Percentiles rank a stretch among this genome's conserved stretches.
Conservation (phyloP, 208 protist species). For the Trichomonas gallinae region DNA sequence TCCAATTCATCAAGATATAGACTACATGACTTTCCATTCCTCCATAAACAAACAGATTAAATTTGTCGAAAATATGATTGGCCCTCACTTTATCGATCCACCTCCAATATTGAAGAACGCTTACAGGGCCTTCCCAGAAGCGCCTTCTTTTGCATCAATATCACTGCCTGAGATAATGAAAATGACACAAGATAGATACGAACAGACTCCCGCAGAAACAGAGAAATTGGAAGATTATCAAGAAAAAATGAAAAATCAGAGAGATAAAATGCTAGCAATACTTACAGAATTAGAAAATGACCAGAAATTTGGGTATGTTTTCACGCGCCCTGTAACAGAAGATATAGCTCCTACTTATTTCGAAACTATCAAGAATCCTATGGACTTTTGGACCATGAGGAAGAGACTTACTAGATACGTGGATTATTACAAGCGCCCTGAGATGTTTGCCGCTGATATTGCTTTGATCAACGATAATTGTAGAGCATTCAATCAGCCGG, state of each 20-base stretch:
- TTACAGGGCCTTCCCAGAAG: not conserved
- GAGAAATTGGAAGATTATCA: not conserved
- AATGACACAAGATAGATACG: not conserved
- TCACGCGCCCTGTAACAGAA: not conserved
- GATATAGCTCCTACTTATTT: slow-evolving; percentile 15
- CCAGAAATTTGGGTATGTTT: not conserved
- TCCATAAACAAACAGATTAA: slow-evolving; percentile 45
- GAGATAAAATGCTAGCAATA: not conserved
- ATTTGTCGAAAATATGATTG: slow-evolving; percentile 15
- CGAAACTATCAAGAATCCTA: not conserved
- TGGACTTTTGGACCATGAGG: not conserved
- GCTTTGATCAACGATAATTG: not conserved
- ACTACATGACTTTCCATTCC: slow-evolving; percentile 50
- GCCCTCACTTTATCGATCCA: not conserved
- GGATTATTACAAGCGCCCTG: slow-evolving; percentile 3
- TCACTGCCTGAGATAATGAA: not conserved
- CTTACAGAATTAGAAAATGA: not conserved
- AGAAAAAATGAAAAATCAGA: not conserved
- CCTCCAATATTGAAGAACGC: not conserved
- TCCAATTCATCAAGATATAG: slow-evolving; percentile 46
- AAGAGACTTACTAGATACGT: not conserved
- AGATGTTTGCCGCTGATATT: not conserved
- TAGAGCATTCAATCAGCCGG: not conserved
- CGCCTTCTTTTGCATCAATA: not conserved
- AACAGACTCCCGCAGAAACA: not conserved